Evolutionary conservation across 2,329 filamentous ascomycete genomes (phyloP).

Genomic region (Fusarium sp.): DNA sequence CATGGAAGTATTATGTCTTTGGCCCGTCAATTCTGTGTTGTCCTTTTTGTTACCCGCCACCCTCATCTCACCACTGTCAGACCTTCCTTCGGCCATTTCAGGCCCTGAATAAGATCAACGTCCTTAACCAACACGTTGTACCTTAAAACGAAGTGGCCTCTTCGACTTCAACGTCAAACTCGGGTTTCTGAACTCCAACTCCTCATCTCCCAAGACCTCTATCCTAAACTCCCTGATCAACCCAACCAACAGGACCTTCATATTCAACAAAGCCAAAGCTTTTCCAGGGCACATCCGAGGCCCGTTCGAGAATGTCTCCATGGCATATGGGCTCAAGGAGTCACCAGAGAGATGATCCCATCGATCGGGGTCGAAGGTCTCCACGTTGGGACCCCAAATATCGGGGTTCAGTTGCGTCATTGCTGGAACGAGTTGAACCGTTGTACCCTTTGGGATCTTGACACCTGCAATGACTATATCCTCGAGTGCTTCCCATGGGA

Average conservation of each 20-base stretch:
- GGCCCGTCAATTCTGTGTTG: rapidly evolving
- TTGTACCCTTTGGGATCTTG: conserved; percentile 18
- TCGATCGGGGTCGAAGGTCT: not conserved
- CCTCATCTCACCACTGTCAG: rapidly evolving
- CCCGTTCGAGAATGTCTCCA: conserved; percentile 18
- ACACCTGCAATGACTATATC: conserved; percentile 1
- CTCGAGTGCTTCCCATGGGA: conserved; percentile 19
- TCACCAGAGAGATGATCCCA: not conserved
- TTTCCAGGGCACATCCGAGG: conserved; percentile 30
- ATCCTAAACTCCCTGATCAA: conserved; percentile 16
- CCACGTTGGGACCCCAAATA: conserved; percentile 16
- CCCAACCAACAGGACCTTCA: conserved; percentile 14
- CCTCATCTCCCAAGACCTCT: not conserved
- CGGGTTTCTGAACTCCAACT: conserved; percentile 11
- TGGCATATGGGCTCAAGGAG: conserved; percentile 1
- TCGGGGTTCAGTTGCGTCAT: conserved; percentile 21
- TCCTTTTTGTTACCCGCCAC: not conserved
- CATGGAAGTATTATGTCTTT: too few species aligned
- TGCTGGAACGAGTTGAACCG: conserved; percentile 13
- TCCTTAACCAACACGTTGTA: not conserved
- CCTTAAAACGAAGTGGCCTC: not conserved
- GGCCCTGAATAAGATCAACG: rapidly evolving
- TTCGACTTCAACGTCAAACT: conserved; percentile 15
- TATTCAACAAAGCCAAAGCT: conserved; percentile 17
- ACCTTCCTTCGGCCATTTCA: rapidly evolving